Base-by-base conservation (phyloP, 2,329 filamentous ascomycete genomes). In the Alternaria sp. region DNA sequence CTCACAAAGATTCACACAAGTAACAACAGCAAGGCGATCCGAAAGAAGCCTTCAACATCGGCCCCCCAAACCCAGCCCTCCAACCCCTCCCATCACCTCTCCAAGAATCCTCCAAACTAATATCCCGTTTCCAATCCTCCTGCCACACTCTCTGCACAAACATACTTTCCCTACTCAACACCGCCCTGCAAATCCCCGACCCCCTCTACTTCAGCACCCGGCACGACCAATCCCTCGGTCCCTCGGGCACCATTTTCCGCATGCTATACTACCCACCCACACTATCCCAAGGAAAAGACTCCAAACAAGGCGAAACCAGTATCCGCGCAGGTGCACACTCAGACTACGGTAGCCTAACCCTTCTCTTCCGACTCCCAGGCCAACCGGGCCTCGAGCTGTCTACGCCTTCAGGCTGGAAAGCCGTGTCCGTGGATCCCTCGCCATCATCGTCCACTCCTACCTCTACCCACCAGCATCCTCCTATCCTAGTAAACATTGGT, bases 251-350 rank as follows among this genome's bases (percentile, higher is more conserved):
- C 21, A 77, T 83, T 31, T 78, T 83, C 67, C 72, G 81, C 6
- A 64, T 83, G 39, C 86, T 97, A 1, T 83, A 83, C 68, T 82
- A 80, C 53, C 81, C 70, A 75, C 33, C 51, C 71, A 61, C 67
- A 13, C 11, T 65, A 14, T 37, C 56, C 9, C 44, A 54, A 71
- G 80, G 54, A 62, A 76, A 42, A n/a, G 23, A 8, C 4, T 5
- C 17, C 29, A 39, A 23, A 21, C 41, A 23, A 31, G 51, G 44
- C 2, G 34, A 33, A 78, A 81, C 17, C 9, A 91, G 94, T 71
- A 86, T 97, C 60, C 89, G 94, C 28, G 94, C 94, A 6, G 95
- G 94, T 56, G 93, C 94, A 0, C 94, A 98, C 77, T 94, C 90
- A 4, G 93, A 97, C 80, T 97, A 97, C 78, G 86, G 86, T 31